phyloP scores from a whole-genome alignment of 345 rosid genomes.

The Rhizophora mangle region DNA sequence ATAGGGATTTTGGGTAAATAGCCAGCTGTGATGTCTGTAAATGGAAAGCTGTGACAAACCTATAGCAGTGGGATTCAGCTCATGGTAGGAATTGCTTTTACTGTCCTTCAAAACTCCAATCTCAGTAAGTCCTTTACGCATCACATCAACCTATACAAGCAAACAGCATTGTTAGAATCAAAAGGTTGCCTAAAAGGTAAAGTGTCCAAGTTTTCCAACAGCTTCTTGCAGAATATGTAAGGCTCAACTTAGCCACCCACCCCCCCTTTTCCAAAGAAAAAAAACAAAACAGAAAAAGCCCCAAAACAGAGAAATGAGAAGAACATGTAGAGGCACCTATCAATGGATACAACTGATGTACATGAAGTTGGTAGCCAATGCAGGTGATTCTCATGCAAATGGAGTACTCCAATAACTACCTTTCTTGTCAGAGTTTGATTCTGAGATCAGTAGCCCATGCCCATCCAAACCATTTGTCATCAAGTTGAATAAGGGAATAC shows the following conservation, averaged over 20 bases:
- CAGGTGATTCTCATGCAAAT: not conserved
- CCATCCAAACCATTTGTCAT: not conserved
- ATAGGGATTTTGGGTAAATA: not conserved
- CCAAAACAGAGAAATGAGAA: not conserved
- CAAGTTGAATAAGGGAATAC: not conserved
- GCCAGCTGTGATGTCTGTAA: not conserved
- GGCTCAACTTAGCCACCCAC: too few relatives aligned
- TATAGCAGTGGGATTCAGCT: constrained; percentile 89
- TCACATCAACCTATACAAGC: constrained; percentile 57
- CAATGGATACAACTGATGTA: not conserved
- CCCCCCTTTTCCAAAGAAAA: not conserved
- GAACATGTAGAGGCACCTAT: not conserved
- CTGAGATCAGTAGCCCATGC: not conserved
- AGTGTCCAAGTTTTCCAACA: too few relatives aligned
- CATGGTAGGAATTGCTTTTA: constrained; percentile 46
- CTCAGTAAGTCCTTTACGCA: constrained; percentile 68
- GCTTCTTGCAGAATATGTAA: too few relatives aligned
- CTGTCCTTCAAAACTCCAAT: constrained; percentile 64
- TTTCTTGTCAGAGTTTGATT: not conserved
- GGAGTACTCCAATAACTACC: not conserved
- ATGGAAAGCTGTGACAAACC: constrained; percentile 40
- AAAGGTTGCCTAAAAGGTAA: not conserved
- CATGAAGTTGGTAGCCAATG: constrained; percentile 3
- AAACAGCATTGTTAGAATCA: constrained; percentile 19
- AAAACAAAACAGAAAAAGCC: not conserved